Evolutionary conservation across 164 flowering plant species (phyloP), one percentile per base, ranked within the genome.

Genomic region (Nelumbo lutea): DNA sequence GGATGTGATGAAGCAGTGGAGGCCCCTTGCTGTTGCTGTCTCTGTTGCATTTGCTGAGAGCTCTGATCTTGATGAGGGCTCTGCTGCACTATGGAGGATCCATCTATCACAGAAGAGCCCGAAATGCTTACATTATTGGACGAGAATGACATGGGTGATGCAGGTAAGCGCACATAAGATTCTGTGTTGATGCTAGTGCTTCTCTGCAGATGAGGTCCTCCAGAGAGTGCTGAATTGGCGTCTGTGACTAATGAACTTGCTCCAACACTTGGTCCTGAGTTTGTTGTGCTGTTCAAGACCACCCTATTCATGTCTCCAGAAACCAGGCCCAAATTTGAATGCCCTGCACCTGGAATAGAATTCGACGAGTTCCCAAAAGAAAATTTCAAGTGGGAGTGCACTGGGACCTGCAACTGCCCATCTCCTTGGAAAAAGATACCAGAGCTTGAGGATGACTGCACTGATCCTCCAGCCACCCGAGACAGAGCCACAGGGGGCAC

Each of bases 191-290:
- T 79, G 82, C 98, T 96, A 1, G 93, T 89, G 82, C 95, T 93
- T 85, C 98, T 87, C 82, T 96, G 99, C 77, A 93, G 74, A 73
- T 82, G 89, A 47, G 96, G 91, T 39, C 95, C 99, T 10, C 98
- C 98, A 6, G 99, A 92, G 65, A 88, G 83, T 1, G 87, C 89
- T 4, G 99, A 95, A 71, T 92, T 95, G 6, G 98, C 97, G 83
- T 92, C 98, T 58, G 99, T 90, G 44, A 92, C 97, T 77, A 92
- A 75, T 10, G 99, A 95, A 77, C 97, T 90, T 40, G 96, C 98
- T 58, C 96, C 97, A 72, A 89, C 86, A 80, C 99, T 90, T 6
- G 93, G 94, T 52, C 93, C 98, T 1, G 99, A 93, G 80, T 80
- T 91, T 61, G 86, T 89, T 59, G 86, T 84, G 70, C 91, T 82